These are phyloP conservation scores for Blastobotrys aristatus DNA, from an alignment of 1,139 yeast species.

Conservation along the genomic window DNA sequence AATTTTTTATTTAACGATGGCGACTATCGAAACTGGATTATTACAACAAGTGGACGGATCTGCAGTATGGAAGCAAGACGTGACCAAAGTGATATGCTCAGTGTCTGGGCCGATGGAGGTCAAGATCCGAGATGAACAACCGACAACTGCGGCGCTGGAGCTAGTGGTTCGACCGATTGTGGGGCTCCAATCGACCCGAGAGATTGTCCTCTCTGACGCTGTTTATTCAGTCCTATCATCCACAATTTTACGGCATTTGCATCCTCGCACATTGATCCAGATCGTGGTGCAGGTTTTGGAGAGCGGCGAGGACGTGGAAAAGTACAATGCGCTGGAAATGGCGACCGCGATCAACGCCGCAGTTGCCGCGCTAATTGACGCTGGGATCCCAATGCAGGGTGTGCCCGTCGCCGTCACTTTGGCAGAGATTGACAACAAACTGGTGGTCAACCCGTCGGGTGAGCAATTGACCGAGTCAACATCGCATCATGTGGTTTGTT, in stretches of 20 bases:
- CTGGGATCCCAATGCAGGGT: slow-evolving; percentile 64
- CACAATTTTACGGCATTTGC: slow-evolving; percentile 56
- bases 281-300: slow-evolving; percentile 78
- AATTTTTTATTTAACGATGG: neutral
- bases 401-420: slow-evolving; percentile 56
- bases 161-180: slow-evolving; percentile 73
- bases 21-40: slow-evolving; percentile 22
- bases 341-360: slow-evolving; percentile 69
- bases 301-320: slow-evolving; percentile 42
- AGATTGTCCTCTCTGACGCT: slow-evolving; percentile 68
- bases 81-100: slow-evolving; percentile 62
- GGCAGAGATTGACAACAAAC: slow-evolving; percentile 34
- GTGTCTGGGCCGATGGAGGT: slow-evolving; percentile 93
- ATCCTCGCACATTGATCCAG: slow-evolving; percentile 83
- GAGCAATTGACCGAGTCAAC: slow-evolving; percentile 40
- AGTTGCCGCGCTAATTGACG: slow-evolving; percentile 72
- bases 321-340: slow-evolving; percentile 44
- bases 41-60: slow-evolving; percentile 75
- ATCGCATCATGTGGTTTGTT: slow-evolving; percentile 66
- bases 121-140: slow-evolving; percentile 75
- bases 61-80: slow-evolving; percentile 48
- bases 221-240: slow-evolving; percentile 58
- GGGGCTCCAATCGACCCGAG: slow-evolving; percentile 75
- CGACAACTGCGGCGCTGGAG: slow-evolving; percentile 73
- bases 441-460: slow-evolving; percentile 44